Evolutionary conservation across 306 rosid species (phyloP).

Genomic region (Cicer arietinum): DNA sequence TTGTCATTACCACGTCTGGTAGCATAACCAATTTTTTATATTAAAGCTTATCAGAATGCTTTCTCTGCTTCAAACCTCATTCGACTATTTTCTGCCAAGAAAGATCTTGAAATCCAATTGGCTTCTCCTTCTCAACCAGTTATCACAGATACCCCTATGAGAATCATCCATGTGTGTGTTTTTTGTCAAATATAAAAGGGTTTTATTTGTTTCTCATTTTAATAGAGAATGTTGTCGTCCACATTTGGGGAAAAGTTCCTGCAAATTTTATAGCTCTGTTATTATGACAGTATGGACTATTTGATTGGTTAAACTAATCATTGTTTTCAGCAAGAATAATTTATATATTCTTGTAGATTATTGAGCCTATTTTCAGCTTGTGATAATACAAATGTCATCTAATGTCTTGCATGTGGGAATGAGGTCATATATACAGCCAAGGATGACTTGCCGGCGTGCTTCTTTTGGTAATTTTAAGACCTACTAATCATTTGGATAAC

Average conservation of each 20-base stretch:
- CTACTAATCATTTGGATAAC: background rate
- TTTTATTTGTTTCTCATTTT: conserved; percentile 43
- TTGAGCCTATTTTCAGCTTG: background rate
- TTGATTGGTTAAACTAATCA: conserved; percentile 55
- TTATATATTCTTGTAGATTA: background rate
- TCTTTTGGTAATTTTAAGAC: background rate
- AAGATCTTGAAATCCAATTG: conserved; percentile 55
- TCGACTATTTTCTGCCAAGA: conserved; percentile 59
- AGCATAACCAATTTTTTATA: conserved; percentile 32
- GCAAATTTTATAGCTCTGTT: conserved; percentile 2
- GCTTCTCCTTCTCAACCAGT: conserved; percentile 55
- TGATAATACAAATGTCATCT: conserved; percentile 53
- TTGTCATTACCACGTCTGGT: conserved; percentile 37
- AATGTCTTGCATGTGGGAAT: conserved; percentile 85
- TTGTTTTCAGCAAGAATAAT: conserved; percentile 35
- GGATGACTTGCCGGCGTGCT: conserved; percentile 96
- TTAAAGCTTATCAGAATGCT: conserved; percentile 14
- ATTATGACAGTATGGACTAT: conserved; percentile 33
- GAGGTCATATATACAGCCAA: conserved; percentile 93
- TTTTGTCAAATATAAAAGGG: conserved; percentile 32
- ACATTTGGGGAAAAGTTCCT: conserved; percentile 54
- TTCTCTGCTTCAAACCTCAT: conserved; percentile 50
- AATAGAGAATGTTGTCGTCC: conserved; percentile 51
- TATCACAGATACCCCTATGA: conserved; percentile 39
- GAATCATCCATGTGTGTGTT: conserved; percentile 37